These are phyloP conservation scores for Lavandula angustifolia DNA, from an alignment of 257 asterid genomes.

Conservation along the genomic window DNA sequence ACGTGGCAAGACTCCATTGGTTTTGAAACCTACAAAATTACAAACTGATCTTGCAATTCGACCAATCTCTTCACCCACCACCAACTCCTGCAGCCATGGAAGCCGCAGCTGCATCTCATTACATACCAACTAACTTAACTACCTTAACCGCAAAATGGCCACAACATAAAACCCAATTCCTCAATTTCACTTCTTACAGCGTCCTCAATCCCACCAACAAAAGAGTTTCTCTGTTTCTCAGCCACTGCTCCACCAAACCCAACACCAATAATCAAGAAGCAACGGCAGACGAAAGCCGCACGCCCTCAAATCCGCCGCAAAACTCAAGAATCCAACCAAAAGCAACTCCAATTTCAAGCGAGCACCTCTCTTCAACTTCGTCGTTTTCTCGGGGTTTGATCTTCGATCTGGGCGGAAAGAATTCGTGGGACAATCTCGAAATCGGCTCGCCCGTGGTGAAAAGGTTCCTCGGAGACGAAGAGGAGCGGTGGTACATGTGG, in stretches of 20 bases:
- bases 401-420: constrained; percentile 58
- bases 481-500: constrained; percentile 95
- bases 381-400: constrained; percentile 68
- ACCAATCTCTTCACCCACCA: constrained; percentile 27
- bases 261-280: constrained; percentile 46
- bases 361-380: constrained; percentile 36
- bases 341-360: constrained; percentile 35
- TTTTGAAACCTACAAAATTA: background rate
- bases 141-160: constrained; percentile 39
- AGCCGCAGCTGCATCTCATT: constrained; percentile 31
- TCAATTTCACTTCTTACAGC: constrained; percentile 32
- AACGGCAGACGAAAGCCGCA: constrained; percentile 33
- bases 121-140: constrained; percentile 34
- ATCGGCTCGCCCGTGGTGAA: constrained; percentile 93
- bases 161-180: constrained; percentile 33
- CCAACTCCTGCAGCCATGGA: constrained; percentile 41
- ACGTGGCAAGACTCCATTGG: constrained; percentile 25
- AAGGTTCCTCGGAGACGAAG: constrained; percentile 81
- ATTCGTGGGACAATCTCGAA: constrained; percentile 75
- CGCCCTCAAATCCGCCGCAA: constrained; percentile 28
- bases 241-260: constrained; percentile 62
- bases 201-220: constrained; percentile 34
- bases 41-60: constrained; percentile 19
- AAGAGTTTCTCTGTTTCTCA: constrained; percentile 34
- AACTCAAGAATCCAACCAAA: constrained; percentile 40